These are phyloP conservation scores for Penicillium carneum DNA, from an alignment of 2,329 filamentous ascomycete genomes.

Conservation along the genomic window DNA sequence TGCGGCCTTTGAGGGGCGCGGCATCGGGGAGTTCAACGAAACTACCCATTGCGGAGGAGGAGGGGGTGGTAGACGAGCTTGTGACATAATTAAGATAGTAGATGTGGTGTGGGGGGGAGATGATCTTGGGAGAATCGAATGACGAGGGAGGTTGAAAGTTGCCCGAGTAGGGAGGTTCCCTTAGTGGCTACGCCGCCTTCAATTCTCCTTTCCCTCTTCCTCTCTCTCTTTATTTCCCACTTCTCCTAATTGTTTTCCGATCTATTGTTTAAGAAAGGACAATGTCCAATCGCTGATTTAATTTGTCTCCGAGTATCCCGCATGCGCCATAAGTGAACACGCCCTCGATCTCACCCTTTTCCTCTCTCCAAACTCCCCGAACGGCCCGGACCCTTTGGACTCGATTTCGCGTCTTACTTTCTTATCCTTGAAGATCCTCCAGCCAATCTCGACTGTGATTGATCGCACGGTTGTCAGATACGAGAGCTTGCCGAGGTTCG, in stretches of 20 bases:
- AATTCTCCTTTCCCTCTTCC: conserved; percentile 33
- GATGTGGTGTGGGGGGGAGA: conserved; percentile 13
- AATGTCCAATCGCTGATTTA: conserved; percentile 30
- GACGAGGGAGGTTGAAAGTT: conserved; percentile 21
- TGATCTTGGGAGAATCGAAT: conserved; percentile 20
- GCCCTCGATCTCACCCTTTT: conserved; percentile 28
- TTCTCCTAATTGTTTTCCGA: conserved; percentile 8
- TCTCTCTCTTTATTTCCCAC: conserved; percentile 24
- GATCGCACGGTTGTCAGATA: conserved; percentile 18
- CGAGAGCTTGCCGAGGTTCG: conserved; percentile 19
- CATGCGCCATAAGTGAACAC: conserved; percentile 25
- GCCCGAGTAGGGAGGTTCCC: conserved; percentile 33
- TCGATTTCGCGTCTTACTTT: conserved; percentile 15
- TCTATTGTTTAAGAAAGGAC: conserved; percentile 3
- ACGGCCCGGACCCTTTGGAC: conserved; percentile 7
- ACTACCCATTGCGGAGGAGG: conserved; percentile 80
- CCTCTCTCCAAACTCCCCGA: conserved; percentile 18
- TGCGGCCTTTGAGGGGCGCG: conserved; percentile 67
- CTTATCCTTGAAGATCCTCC: conserved; percentile 12
- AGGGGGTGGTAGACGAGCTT: conserved; percentile 44
- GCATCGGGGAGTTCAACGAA: conserved; percentile 75
- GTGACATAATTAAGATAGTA: conserved; percentile 28
- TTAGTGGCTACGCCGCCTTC: conserved; percentile 38
- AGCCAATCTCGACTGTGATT: conserved; percentile 33
- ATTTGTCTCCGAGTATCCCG: conserved; percentile 25